Percentiles rank a stretch among this genome's conserved stretches.
Evolutionary conservation across 2,329 filamentous ascomycete genomes (phyloP).

Genomic region (Aspergillus nomiae): DNA sequence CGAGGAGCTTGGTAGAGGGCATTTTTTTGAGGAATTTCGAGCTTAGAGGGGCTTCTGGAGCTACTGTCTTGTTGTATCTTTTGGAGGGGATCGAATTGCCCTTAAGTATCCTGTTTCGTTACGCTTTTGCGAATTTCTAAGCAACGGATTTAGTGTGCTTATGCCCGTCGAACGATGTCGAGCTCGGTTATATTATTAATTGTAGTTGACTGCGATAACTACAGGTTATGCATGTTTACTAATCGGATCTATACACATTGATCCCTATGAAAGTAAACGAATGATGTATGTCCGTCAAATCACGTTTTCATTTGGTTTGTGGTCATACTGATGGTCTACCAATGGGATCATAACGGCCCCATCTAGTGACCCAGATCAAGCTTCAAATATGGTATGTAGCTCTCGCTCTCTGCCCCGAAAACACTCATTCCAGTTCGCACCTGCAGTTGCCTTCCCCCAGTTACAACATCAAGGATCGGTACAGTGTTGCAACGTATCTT

Average conservation of each 20-base stretch:
- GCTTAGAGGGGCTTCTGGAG: not conserved
- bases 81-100: not conserved
- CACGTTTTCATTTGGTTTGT: too few relatives aligned
- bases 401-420: too few relatives aligned
- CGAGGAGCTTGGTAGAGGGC: constrained; percentile 26
- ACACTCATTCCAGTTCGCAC: too few relatives aligned
- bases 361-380: too few relatives aligned
- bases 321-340: too few relatives aligned
- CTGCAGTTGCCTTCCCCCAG: too few relatives aligned
- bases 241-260: not conserved
- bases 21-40: not conserved
- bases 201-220: too few relatives aligned
- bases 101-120: not conserved
- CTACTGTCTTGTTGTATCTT: not conserved
- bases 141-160: not conserved
- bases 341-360: too few relatives aligned
- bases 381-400: too few relatives aligned
- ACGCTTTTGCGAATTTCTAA: not conserved
- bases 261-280: not conserved
- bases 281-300: not conserved
- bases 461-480: too few relatives aligned
- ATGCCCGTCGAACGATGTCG: not conserved
- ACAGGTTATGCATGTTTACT: not conserved
- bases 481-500: too few relatives aligned
- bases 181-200: not conserved